These are phyloP conservation scores for Paramyrothecium roridum DNA, from an alignment of 2,329 filamentous ascomycete genomes.

Conservation along the genomic window DNA sequence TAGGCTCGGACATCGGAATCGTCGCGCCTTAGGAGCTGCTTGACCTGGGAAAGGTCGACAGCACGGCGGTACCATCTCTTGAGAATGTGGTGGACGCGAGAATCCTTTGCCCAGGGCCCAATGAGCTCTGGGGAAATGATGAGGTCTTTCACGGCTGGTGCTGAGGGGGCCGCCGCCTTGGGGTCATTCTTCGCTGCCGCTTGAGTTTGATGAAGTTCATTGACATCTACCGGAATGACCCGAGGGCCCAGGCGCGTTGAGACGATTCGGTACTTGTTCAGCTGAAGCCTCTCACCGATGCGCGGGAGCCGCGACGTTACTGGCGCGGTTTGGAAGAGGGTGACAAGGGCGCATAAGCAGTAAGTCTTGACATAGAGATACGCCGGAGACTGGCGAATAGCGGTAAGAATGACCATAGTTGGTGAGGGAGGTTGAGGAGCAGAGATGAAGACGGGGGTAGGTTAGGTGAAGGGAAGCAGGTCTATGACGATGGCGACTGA, in stretches of 20 bases:
- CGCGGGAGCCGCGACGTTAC: slow-evolving; percentile 11
- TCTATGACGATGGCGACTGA: too few species aligned
- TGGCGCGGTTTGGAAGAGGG: slow-evolving; percentile 14
- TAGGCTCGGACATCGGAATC: slow-evolving; percentile 10
- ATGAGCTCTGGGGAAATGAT: neutral
- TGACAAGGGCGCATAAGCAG: slow-evolving; percentile 15
- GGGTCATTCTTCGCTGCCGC: neutral
- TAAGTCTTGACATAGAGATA: slow-evolving; percentile 18
- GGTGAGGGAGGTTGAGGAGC: neutral
- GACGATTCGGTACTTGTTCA: neutral
- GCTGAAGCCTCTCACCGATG: slow-evolving; percentile 3
- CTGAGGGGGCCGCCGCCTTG: neutral
- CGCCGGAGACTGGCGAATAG: slow-evolving; percentile 16
- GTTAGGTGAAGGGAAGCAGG: neutral
- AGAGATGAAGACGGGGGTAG: too few species aligned
- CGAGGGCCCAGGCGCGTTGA: slow-evolving; percentile 1
- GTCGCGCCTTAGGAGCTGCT: slow-evolving; percentile 7
- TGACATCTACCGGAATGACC: neutral
- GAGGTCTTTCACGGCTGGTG: neutral
- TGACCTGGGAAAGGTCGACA: slow-evolving; percentile 11
- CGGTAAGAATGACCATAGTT: slow-evolving; percentile 15
- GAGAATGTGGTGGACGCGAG: neutral
- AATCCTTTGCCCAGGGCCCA: neutral
- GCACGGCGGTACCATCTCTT: slow-evolving; percentile 13
- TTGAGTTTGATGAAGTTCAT: neutral